Conservation (phyloP, 192 early-diverging fungal genomes). For the Thoreauomyces humboldtii region DNA sequence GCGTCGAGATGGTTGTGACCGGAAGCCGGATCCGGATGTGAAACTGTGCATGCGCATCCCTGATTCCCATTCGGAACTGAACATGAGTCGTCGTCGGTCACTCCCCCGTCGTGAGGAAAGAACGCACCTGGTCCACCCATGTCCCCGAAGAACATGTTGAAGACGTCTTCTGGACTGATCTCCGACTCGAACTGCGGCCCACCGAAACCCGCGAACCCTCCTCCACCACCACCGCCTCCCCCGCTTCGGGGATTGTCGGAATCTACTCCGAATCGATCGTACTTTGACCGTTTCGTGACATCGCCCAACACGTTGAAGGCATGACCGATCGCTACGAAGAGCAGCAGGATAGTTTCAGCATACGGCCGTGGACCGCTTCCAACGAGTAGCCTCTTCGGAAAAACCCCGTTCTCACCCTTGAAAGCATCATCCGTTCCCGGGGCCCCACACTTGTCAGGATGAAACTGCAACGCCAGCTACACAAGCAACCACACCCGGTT, state of each 20-base stretch:
- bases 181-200: slow-evolving; percentile 59
- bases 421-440: slow-evolving; percentile 96
- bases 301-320: slow-evolving; percentile 89
- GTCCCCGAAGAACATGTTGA: slow-evolving; percentile 93
- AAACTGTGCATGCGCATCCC: slow-evolving; percentile 33
- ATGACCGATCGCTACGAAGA: slow-evolving; percentile 82
- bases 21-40: slow-evolving; percentile 56
- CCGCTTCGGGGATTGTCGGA: slow-evolving; percentile 46
- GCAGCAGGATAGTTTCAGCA: no score
- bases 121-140: slow-evolving; percentile 48
- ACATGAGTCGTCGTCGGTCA: no score
- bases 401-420: slow-evolving; percentile 70
- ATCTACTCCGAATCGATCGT: slow-evolving; percentile 83
- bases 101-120: no score
- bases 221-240: slow-evolving; percentile 39
- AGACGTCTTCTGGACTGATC: slow-evolving; percentile 88
- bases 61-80: not conserved
- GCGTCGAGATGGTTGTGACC: slow-evolving; percentile 51
- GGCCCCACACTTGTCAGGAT: slow-evolving; percentile 94
- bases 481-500: no score
- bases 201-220: slow-evolving; percentile 33
- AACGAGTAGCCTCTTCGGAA: not conserved
- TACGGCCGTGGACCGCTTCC: not conserved
- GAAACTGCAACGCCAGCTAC: slow-evolving; percentile 85
- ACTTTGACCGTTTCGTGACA: slow-evolving; percentile 75